Evolutionary conservation across 768 basidiomycete genomes (phyloP), one percentile per base, ranked within the genome.

Genomic region (Leucogyrophana mollusca): DNA sequence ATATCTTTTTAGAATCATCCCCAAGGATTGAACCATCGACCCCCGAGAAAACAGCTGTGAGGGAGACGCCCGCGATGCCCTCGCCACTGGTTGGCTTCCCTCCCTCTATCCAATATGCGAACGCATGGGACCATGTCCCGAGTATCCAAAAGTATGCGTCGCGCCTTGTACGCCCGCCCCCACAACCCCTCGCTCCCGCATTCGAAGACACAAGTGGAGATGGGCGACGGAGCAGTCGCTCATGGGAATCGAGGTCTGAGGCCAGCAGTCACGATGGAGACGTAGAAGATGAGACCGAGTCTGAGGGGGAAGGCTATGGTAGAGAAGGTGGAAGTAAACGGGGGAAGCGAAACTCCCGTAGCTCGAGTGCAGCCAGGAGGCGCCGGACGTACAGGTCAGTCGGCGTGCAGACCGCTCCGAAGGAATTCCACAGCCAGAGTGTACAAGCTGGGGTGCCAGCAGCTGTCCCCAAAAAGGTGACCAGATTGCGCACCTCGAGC

Each of bases 111-210:
- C 72, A 73, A 13, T 91, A 88, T 64, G 68, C 76, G 5, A 92
- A 96, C 66, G 88, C 87, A 2, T 93, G 91, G 90, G 94, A 97
- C 57, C 70, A 61, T 32, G 81, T 88, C 18, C 87, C 90, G 6
- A 83, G 82, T 50, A 92, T 93, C 46, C 82, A 87, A 53, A 78
- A 74, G 49, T 91, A 94, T 64, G 85, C 85, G 1, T 73, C 78
- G 11, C 73, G 73, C 51, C 67, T 84, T 24, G 77, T 76, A 27
- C 72, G 79, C 43, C 76, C 83, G n/a, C 60, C 73, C 4, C 68
- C 68, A 14, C 64, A 70, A 17, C 59, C 77, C 39, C 68, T 71
- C 4, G 73, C 73, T 4, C 78, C 83, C 39, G 70, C 76, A 6
- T 78, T 78, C 47, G 77, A 76, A 41, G 74, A 73, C 32, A 69